phyloP scores from a whole-genome alignment of 164 flowering plant genomes.

The Magnolia changhungtana region DNA sequence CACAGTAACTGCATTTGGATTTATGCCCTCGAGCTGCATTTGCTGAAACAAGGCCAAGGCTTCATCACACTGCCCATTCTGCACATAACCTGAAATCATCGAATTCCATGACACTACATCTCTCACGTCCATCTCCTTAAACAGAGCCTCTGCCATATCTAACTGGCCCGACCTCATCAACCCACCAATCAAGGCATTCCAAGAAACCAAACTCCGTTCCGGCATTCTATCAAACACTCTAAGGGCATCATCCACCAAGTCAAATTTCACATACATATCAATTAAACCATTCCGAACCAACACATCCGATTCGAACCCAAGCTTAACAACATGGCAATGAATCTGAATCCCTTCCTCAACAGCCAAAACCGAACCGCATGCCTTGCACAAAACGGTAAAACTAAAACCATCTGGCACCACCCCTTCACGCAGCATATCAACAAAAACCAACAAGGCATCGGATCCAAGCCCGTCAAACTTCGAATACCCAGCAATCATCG shows the following conservation, averaged over 20 bases:
- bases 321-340: conserved; percentile 17
- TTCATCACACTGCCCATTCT: conserved; percentile 30
- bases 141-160: conserved; percentile 16
- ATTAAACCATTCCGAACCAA: conserved; percentile 24
- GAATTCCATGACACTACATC: conserved; percentile 26
- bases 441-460: conserved; percentile 15
- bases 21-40: conserved; percentile 36
- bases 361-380: conserved; percentile 11
- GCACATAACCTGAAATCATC: conserved; percentile 52
- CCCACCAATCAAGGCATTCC: conserved; percentile 39
- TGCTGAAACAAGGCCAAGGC: conserved; percentile 40
- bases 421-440: conserved; percentile 11
- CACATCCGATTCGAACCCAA: conserved; percentile 22
- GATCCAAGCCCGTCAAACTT: conserved; percentile 3
- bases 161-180: conserved; percentile 14
- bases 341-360: conserved; percentile 14
- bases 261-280: conserved; percentile 31
- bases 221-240: conserved; percentile 30
- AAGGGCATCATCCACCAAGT: conserved; percentile 21
- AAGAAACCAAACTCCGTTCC: conserved; percentile 34
- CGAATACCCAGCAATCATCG: conserved; percentile 19
- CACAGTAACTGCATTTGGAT: conserved; percentile 35
- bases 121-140: conserved; percentile 16
- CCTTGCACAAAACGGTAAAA: conserved; percentile 17
- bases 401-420: conserved; percentile 14